phyloP scores from a whole-genome alignment of 31 red algal genomes.

The Bonnemaisonia californica region DNA sequence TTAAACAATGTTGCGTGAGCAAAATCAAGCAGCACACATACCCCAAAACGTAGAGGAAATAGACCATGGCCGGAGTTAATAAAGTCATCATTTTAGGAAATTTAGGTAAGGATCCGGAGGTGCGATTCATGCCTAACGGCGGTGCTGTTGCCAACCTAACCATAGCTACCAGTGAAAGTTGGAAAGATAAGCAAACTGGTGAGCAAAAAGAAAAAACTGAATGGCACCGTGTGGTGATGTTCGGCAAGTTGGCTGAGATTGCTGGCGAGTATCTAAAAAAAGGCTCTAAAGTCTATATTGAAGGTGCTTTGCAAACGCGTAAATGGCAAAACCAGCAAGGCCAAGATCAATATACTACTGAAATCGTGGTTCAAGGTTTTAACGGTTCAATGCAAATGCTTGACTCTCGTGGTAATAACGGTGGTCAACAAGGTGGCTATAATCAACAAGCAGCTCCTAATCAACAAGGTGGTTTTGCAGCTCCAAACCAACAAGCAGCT shows the following conservation, averaged over 20 bases:
- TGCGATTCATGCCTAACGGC: not conserved
- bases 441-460: not conserved
- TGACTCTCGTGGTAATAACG: too few species aligned
- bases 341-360: not conserved
- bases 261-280: not conserved
- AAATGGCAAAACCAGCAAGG: slow-evolving; percentile 7
- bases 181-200: slow-evolving; percentile 7
- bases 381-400: not conserved
- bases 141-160: not conserved
- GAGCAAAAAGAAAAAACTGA: slow-evolving; percentile 1
- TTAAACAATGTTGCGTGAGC: too few species aligned
- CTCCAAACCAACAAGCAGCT: not conserved
- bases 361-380: slow-evolving; percentile 14
- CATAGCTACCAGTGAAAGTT: not conserved
- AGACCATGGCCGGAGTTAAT: not conserved
- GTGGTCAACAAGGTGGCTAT: not conserved
- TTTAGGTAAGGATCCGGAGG: not conserved
- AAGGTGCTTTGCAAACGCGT: not conserved
- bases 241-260: not conserved
- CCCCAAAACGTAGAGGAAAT: not conserved
- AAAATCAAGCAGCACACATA: too few species aligned
- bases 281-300: slow-evolving; percentile 3
- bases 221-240: slow-evolving; percentile 5
- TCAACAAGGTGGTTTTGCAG: not conserved
- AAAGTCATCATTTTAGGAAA: slow-evolving; percentile 7